Percentiles rank a stretch among this genome's conserved stretches.
Evolutionary conservation across 768 basidiomycete genomes (phyloP).

Genomic region (Rhizopogon vulgaris): DNA sequence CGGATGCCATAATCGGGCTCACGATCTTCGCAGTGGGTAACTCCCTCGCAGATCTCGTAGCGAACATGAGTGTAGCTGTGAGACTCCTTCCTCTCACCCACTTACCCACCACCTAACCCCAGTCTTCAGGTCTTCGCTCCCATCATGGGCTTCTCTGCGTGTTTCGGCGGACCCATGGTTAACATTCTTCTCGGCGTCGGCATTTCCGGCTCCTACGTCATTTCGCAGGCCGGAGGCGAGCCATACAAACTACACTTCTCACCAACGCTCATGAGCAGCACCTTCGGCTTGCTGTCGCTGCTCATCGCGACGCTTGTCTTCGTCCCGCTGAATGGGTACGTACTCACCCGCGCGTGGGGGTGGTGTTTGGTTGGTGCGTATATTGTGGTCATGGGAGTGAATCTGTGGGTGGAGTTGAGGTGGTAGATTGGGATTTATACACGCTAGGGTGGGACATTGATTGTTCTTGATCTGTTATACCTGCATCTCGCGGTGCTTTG

Average conservation of each 20-base stretch:
- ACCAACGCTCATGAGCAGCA: constrained; percentile 77
- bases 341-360: constrained; percentile 79
- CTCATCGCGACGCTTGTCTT: constrained; percentile 71
- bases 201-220: constrained; percentile 84
- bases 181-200: constrained; percentile 91
- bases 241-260: constrained; percentile 77
- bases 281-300: constrained; percentile 72
- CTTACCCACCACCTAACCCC: neutral
- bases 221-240: constrained; percentile 45
- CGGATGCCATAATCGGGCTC: constrained; percentile 94
- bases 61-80: constrained; percentile 92
- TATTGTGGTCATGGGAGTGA: constrained; percentile 66
- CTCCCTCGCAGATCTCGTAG: constrained; percentile 92
- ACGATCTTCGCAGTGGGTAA: constrained; percentile 97
- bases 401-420: constrained; percentile 72
- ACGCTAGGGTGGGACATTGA: too few relatives aligned
- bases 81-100: constrained; percentile 15
- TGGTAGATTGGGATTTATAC: neutral
- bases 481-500: neutral
- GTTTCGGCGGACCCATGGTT: constrained; percentile 90
- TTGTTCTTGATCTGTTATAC: neutral
- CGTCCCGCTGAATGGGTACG: constrained; percentile 81
- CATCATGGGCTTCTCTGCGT: constrained; percentile 93
- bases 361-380: constrained; percentile 72
- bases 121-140: constrained; percentile 66